A percentile compares a stretch with the other conserved stretches of the same genome.
Evolutionary conservation across 2,329 filamentous ascomycete genomes (phyloP).

Genomic region (Paecilomyces sp.): DNA sequence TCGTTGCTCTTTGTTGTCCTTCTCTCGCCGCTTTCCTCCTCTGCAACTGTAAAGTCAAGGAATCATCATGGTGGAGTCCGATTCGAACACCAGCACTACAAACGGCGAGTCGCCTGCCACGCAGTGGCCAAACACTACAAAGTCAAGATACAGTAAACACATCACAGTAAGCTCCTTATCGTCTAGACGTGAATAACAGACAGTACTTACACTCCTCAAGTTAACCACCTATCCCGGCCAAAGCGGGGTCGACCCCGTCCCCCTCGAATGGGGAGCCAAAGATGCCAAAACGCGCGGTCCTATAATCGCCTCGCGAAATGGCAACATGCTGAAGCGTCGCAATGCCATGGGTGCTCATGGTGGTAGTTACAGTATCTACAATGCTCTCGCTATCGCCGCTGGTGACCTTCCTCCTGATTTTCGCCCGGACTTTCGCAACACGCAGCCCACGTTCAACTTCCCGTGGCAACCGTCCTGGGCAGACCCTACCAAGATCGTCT

Average conservation of each 20-base stretch:
- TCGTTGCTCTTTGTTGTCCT: background rate
- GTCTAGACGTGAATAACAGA: background rate
- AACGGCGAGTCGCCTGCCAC: slow-evolving; percentile 10
- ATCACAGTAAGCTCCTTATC: slow-evolving; percentile 21
- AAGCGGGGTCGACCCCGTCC: slow-evolving; percentile 85
- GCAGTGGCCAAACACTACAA: slow-evolving; percentile 14
- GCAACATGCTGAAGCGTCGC: slow-evolving; percentile 23
- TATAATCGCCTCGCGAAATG: slow-evolving; percentile 62
- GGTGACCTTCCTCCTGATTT: slow-evolving; percentile 81
- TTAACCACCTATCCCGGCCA: slow-evolving; percentile 86
- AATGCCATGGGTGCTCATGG: slow-evolving; percentile 65
- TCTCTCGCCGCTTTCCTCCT: background rate
- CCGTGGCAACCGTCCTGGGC: slow-evolving; percentile 86
- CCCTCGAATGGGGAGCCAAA: slow-evolving; percentile 76
- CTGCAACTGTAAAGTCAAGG: background rate
- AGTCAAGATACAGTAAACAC: slow-evolving; percentile 23
- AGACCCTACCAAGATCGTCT: slow-evolving; percentile 88
- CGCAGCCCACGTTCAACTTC: slow-evolving; percentile 82
- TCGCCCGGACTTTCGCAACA: slow-evolving; percentile 72
- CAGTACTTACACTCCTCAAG: slow-evolving; percentile 12
- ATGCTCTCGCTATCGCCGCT: slow-evolving; percentile 84
- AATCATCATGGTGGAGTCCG: slow-evolving; percentile 18
- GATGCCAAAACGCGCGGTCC: slow-evolving; percentile 73
- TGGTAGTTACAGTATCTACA: slow-evolving; percentile 93
- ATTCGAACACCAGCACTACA: slow-evolving; percentile 9